Percentiles rank a stretch among this genome's conserved stretches.
phyloP scores from a whole-genome alignment of 1,284 basidiomycete genomes.

The Chiua sp. region DNA sequence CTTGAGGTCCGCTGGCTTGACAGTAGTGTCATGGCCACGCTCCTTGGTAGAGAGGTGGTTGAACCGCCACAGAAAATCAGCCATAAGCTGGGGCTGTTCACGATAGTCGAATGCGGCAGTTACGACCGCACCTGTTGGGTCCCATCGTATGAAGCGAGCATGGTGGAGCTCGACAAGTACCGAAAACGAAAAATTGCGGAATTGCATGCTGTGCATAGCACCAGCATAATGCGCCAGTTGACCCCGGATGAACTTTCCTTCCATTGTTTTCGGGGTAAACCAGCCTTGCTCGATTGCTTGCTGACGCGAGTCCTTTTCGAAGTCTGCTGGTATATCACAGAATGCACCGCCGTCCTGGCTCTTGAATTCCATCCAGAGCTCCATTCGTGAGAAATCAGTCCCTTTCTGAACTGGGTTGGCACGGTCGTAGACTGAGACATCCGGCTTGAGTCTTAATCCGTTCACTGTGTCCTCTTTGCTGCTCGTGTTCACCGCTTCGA shows the following conservation, averaged over 20 bases:
- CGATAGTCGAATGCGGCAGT: slow-evolving; percentile 21
- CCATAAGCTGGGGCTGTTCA: slow-evolving; percentile 4
- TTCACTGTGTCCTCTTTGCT: neutral
- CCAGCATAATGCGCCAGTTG: slow-evolving; percentile 5
- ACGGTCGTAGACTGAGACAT: slow-evolving; percentile 3
- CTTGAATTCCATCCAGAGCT: slow-evolving; percentile 3
- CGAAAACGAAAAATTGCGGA: slow-evolving; percentile 21
- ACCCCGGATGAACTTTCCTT: neutral
- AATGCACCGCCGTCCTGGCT: neutral
- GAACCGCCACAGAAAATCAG: slow-evolving; percentile 23
- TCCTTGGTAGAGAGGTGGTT: slow-evolving; percentile 3
- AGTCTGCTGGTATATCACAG: neutral
- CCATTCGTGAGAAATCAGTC: neutral
- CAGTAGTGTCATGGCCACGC: slow-evolving; percentile 8
- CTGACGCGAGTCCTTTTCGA: too few species aligned
- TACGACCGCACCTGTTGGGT: slow-evolving; percentile 23
- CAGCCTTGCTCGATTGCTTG: too few species aligned
- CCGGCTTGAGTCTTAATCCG: neutral
- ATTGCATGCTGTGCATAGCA: slow-evolving; percentile 14
- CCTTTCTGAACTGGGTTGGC: neutral
- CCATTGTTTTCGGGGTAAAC: neutral
- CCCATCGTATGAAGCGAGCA: slow-evolving; percentile 32
- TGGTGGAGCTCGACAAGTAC: slow-evolving; percentile 11
- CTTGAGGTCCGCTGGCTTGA: neutral
- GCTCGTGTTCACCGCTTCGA: neutral